Conservation (phyloP, 352 stramenopile genomes). For the Globisporangium abappressorium region DNA sequence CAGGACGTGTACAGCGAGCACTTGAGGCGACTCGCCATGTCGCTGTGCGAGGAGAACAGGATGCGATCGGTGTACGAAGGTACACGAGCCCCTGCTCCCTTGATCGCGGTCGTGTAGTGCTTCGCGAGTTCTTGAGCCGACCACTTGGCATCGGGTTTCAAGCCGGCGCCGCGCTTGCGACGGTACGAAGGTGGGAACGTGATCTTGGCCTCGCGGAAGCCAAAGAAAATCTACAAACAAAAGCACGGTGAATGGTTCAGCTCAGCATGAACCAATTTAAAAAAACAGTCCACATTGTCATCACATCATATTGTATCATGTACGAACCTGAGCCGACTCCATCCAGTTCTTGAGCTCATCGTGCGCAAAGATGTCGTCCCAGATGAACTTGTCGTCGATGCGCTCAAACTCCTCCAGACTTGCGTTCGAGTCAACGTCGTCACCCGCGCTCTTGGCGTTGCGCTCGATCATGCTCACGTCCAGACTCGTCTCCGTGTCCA, state of each 20-base stretch:
- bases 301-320: not conserved
- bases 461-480: slow-evolving; percentile 40
- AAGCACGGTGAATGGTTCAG: not conserved
- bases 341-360: slow-evolving; percentile 72
- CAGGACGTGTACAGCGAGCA: slow-evolving; percentile 71
- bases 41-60: slow-evolving; percentile 72
- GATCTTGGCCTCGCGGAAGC: slow-evolving; percentile 75
- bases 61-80: slow-evolving; percentile 91
- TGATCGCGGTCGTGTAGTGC: slow-evolving; percentile 59
- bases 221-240: slow-evolving; percentile 56
- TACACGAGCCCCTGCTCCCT: slow-evolving; percentile 60
- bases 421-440: slow-evolving; percentile 7
- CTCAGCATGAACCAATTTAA: not conserved
- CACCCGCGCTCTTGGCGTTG: slow-evolving; percentile 10
- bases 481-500: slow-evolving; percentile 16
- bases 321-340: slow-evolving; percentile 15
- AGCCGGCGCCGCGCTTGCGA: slow-evolving; percentile 39
- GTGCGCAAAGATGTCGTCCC: slow-evolving; percentile 65
- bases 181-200: slow-evolving; percentile 76
- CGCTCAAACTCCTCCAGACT: slow-evolving; percentile 28
- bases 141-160: slow-evolving; percentile 14
- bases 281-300: not conserved
- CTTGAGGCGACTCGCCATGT: slow-evolving; percentile 59
- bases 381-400: slow-evolving; percentile 34
- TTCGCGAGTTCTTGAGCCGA: slow-evolving; percentile 27